Conservation (phyloP, 768 basidiomycete species). For the Ephemerocybe angulata region DNA sequence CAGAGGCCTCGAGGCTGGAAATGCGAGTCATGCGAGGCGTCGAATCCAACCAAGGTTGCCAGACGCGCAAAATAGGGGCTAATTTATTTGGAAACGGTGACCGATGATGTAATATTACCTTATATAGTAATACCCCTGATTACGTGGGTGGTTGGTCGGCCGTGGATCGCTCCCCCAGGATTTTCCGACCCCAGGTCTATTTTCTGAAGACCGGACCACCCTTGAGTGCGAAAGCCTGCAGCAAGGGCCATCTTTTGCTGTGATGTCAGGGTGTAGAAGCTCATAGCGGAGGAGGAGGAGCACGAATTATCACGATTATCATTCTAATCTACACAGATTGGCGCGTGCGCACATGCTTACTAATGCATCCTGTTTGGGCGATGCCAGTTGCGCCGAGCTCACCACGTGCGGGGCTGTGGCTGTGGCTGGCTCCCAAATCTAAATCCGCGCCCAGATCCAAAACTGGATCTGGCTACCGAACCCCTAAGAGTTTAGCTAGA, state of each 20-base stretch:
- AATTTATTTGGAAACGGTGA: too few species aligned
- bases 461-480: too few species aligned
- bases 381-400: too few species aligned
- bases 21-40: not conserved
- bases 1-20: not conserved
- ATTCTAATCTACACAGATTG: too few species aligned
- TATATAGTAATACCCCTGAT: not conserved
- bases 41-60: not conserved
- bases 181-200: not conserved
- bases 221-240: not conserved
- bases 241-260: not conserved
- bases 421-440: too few species aligned
- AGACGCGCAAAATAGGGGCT: not conserved
- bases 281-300: too few species aligned
- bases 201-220: not conserved
- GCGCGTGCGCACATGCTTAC: too few species aligned
- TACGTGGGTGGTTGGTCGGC: not conserved
- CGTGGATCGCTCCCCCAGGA: not conserved
- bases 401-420: too few species aligned
- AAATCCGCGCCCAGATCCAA: too few species aligned
- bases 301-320: too few species aligned
- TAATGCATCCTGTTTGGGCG: too few species aligned
- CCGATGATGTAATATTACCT: not conserved
- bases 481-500: too few species aligned
- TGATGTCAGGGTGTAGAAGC: not conserved